These are phyloP conservation scores for Aspergillus wentii DNA, from an alignment of 495 filamentous ascomycete genomes.

Conservation along the genomic window DNA sequence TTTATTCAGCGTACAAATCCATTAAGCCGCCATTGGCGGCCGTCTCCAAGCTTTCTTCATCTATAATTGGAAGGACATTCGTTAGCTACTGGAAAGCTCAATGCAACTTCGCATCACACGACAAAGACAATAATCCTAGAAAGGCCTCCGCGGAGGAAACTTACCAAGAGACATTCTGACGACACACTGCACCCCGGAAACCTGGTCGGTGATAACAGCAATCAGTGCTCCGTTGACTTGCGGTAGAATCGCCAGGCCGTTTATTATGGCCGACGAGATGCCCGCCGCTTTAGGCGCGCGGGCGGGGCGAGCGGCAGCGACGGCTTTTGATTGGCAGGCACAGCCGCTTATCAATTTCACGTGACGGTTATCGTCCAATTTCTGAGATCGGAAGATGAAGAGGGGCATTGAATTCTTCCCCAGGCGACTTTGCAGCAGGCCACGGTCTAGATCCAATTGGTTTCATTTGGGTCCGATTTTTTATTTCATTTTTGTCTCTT, in stretches of 20 bases:
- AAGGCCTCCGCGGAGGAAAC: conserved; percentile 5
- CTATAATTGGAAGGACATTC: conserved; percentile 17
- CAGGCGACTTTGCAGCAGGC: too few relatives aligned
- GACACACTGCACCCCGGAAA: neutral
- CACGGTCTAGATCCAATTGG: too few relatives aligned
- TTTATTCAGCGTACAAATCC: conserved; percentile 53
- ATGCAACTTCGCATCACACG: neutral
- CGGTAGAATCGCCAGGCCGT: too few relatives aligned
- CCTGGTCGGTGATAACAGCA: too few relatives aligned
- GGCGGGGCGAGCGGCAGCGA: conserved; percentile 7
- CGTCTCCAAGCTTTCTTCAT: conserved; percentile 58
- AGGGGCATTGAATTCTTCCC: too few relatives aligned
- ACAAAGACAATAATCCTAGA: neutral
- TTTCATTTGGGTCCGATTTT: too few relatives aligned
- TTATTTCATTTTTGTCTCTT: conserved; percentile 7
- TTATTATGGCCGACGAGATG: too few relatives aligned
- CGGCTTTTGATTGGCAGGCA: conserved; percentile 7
- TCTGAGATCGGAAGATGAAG: too few relatives aligned
- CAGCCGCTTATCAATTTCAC: conserved; percentile 16
- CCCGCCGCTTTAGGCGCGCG: conserved; percentile 1
- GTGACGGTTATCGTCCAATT: conserved; percentile 17
- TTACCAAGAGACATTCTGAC: conserved; percentile 36
- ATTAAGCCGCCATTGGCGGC: conserved; percentile 64
- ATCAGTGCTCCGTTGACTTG: too few relatives aligned
- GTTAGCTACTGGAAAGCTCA: neutral